phyloP scores from a whole-genome alignment of 768 basidiomycete species.

The Gymnopilus junonius region DNA sequence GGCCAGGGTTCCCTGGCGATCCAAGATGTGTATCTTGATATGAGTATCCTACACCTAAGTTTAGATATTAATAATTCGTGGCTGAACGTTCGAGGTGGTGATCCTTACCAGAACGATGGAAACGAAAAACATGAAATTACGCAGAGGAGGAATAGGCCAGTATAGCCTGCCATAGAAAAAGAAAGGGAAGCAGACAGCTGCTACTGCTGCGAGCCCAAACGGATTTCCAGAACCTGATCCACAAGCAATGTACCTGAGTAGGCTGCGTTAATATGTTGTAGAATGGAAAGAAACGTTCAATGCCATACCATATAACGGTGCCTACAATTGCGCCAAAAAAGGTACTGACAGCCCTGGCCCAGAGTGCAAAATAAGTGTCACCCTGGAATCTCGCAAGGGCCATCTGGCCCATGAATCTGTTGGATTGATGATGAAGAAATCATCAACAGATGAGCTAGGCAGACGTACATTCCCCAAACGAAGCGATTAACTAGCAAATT shows the following conservation, averaged over 20 bases:
- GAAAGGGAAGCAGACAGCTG: constrained; percentile 71
- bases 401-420: constrained; percentile 78
- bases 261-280: neutral
- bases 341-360: constrained; percentile 65
- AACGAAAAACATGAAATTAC: constrained; percentile 68
- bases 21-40: constrained; percentile 62
- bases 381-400: constrained; percentile 74
- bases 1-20: constrained; percentile 55
- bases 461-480: constrained; percentile 70
- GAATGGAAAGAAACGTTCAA: neutral
- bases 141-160: constrained; percentile 75
- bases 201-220: constrained; percentile 72
- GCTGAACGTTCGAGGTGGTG: neutral
- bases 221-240: constrained; percentile 63
- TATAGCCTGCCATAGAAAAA: constrained; percentile 77
- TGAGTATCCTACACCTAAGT: constrained; percentile 73
- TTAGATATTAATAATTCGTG: neutral
- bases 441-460: neutral
- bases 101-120: constrained; percentile 60
- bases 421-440: neutral
- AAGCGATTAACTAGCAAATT: constrained; percentile 55
- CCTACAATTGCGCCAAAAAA: constrained; percentile 69
- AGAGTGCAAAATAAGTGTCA: constrained; percentile 71
- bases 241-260: constrained; percentile 67
- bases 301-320: constrained; percentile 64